Evolutionary conservation across 2,329 filamentous ascomycete genomes (phyloP).

Genomic region (Calonectria honghensis): DNA sequence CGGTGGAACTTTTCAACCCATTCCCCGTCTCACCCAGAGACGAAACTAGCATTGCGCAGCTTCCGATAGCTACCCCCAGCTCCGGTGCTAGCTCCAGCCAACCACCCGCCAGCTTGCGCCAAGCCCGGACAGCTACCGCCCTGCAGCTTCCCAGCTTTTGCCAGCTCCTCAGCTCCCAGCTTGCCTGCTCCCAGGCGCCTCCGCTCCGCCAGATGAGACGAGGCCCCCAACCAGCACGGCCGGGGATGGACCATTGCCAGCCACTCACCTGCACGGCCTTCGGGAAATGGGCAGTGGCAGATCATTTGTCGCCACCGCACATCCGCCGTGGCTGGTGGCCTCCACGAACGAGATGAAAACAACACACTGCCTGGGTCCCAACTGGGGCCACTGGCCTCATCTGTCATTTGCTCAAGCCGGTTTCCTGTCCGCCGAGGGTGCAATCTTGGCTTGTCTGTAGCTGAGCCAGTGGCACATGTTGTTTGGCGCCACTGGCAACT

Average conservation of each 20-base stretch:
- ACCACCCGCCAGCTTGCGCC: slow-evolving; percentile 41
- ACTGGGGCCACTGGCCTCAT: slow-evolving; percentile 36
- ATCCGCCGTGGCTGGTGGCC: slow-evolving; percentile 43
- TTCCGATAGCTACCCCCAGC: slow-evolving; percentile 44
- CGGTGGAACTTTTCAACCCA: slow-evolving; percentile 41
- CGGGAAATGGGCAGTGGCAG: slow-evolving; percentile 43
- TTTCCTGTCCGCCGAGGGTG: slow-evolving; percentile 28
- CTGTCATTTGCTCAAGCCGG: slow-evolving; percentile 44
- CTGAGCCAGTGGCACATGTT: slow-evolving; percentile 44
- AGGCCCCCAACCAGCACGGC: slow-evolving; percentile 43
- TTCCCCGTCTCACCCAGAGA: slow-evolving; percentile 52
- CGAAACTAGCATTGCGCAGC: slow-evolving; percentile 47
- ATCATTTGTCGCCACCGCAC: slow-evolving; percentile 48
- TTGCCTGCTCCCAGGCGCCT: slow-evolving; percentile 32
- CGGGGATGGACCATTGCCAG: slow-evolving; percentile 39
- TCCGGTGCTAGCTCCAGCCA: slow-evolving; percentile 49
- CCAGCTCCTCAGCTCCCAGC: slow-evolving; percentile 47
- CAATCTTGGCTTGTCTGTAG: slow-evolving; percentile 41
- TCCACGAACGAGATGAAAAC: slow-evolving; percentile 48
- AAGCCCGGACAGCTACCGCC: slow-evolving; percentile 43
- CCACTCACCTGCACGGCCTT: slow-evolving; percentile 44
- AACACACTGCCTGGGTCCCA: slow-evolving; percentile 33
- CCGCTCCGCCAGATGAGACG: slow-evolving; percentile 47
- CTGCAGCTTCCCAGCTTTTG: slow-evolving; percentile 36
- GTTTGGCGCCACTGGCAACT: slow-evolving; percentile 49